These are phyloP conservation scores for Phialocephala sp. DNA, from an alignment of 2,329 filamentous ascomycete genomes.

Conservation along the genomic window DNA sequence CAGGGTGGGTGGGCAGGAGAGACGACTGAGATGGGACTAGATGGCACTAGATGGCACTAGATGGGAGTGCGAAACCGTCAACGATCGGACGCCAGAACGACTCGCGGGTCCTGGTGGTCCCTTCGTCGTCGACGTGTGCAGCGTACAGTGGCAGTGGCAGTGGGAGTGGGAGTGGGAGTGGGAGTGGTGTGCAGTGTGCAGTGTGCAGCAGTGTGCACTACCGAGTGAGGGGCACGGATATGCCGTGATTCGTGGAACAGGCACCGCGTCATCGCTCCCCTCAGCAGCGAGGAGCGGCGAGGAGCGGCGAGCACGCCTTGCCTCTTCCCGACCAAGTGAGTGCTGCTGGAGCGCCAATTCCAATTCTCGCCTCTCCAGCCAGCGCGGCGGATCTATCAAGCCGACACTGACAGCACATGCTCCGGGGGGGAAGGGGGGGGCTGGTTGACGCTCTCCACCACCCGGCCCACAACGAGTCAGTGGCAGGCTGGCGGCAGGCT, in stretches of 20 bases:
- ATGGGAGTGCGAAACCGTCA: slow-evolving; percentile 17
- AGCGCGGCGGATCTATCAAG: slow-evolving; percentile 4
- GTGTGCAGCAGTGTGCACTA: slow-evolving; percentile 22
- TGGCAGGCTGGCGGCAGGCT: slow-evolving; percentile 1
- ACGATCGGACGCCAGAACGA: slow-evolving; percentile 18
- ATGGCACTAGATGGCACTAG: too few species aligned
- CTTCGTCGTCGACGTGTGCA: too few species aligned
- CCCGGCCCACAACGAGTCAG: not conserved
- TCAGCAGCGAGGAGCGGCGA: not conserved
- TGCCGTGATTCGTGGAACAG: slow-evolving; percentile 32
- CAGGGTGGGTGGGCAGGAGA: not conserved
- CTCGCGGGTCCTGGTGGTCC: not conserved
- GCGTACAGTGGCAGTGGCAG: too few species aligned
- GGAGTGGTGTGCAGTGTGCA: too few species aligned
- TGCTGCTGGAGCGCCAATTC: too few species aligned
- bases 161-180: too few species aligned
- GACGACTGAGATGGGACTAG: not conserved
- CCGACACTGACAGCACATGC: not conserved
- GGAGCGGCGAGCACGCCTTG: not conserved
- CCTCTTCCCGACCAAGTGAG: not conserved
- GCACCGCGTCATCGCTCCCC: slow-evolving; percentile 14
- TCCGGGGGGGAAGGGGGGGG: too few species aligned
- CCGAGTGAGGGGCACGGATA: slow-evolving; percentile 31
- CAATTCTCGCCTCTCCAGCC: too few species aligned
- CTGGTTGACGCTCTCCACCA: not conserved